These are phyloP conservation scores for Rhizophora apiculata DNA, from an alignment of 345 rosid species.

Conservation along the genomic window DNA sequence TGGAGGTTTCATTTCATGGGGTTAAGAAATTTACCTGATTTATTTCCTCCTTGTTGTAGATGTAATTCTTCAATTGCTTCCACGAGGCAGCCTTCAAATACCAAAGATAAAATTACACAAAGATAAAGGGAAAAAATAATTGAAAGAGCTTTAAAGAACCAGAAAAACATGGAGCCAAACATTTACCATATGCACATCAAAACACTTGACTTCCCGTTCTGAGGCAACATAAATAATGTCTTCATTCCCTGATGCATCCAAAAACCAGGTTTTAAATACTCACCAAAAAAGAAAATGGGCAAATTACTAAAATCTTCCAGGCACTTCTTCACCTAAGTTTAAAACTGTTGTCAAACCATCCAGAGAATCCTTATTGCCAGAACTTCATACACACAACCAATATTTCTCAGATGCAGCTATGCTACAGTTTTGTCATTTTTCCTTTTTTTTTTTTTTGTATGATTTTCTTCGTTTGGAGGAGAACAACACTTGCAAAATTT, in stretches of 20 bases:
- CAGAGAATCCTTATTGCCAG: too few relatives aligned
- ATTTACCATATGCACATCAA: slow-evolving; percentile 77
- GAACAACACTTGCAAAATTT: too few relatives aligned
- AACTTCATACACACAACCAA: too few relatives aligned
- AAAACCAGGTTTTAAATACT: slow-evolving; percentile 1
- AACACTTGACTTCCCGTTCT: slow-evolving; percentile 68
- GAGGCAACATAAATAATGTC: slow-evolving; percentile 61
- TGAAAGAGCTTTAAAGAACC: neutral
- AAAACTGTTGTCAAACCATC: too few relatives aligned
- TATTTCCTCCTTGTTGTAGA: slow-evolving; percentile 81
- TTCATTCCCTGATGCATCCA: slow-evolving; percentile 56
- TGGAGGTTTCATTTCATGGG: neutral
- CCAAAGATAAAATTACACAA: neutral
- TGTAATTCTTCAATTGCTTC: slow-evolving; percentile 60
- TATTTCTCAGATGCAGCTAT: too few relatives aligned
- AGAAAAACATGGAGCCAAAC: neutral
- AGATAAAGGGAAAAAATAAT: neutral
- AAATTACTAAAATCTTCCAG: too few relatives aligned
- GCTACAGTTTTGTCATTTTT: too few relatives aligned
- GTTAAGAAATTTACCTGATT: slow-evolving; percentile 53
- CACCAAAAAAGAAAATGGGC: neutral
- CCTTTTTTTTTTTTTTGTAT: too few relatives aligned
- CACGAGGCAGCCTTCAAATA: slow-evolving; percentile 42
- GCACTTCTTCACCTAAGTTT: too few relatives aligned
- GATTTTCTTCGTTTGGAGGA: too few relatives aligned